These are phyloP conservation scores for Vararia minispora DNA, from an alignment of 768 basidiomycete species.

Conservation along the genomic window DNA sequence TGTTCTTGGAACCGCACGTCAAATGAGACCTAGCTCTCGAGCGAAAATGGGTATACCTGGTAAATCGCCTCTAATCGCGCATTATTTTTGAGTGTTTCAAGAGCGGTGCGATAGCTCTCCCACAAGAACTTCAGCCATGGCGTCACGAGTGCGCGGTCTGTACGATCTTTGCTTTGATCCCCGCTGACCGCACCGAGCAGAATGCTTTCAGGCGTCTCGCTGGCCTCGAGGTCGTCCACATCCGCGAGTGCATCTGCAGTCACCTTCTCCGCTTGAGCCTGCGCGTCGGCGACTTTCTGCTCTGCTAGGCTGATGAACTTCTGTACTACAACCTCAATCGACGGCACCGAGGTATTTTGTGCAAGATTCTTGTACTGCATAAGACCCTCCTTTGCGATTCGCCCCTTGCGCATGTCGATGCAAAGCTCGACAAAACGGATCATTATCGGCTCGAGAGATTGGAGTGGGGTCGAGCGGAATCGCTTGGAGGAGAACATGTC, in stretches of 20 bases:
- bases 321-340: conserved; percentile 87
- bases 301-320: conserved; percentile 75
- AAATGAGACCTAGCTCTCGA: background rate
- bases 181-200: conserved; percentile 81
- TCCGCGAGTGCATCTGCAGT: conserved; percentile 52
- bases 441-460: conserved; percentile 91
- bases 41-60: conserved; percentile 46
- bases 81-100: conserved; percentile 95
- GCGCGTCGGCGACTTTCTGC: conserved; percentile 73
- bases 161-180: conserved; percentile 89
- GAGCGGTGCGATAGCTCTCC: conserved; percentile 93
- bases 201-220: conserved; percentile 89
- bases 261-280: conserved; percentile 73
- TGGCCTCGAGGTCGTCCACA: conserved; percentile 92
- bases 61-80: conserved; percentile 87
- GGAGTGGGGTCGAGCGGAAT: conserved; percentile 83
- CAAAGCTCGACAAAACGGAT: conserved; percentile 93
- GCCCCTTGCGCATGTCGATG: conserved; percentile 88
- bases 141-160: conserved; percentile 88
- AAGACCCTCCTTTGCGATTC: conserved; percentile 88
- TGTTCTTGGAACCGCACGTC: conserved; percentile 43
- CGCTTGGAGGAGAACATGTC: conserved; percentile 92
- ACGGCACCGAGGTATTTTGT: conserved; percentile 82
- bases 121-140: conserved; percentile 99
- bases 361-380: conserved; percentile 99